Evolutionary conservation across 352 stramenopile genomes (phyloP).

Genomic region (Phytophthora syringae): DNA sequence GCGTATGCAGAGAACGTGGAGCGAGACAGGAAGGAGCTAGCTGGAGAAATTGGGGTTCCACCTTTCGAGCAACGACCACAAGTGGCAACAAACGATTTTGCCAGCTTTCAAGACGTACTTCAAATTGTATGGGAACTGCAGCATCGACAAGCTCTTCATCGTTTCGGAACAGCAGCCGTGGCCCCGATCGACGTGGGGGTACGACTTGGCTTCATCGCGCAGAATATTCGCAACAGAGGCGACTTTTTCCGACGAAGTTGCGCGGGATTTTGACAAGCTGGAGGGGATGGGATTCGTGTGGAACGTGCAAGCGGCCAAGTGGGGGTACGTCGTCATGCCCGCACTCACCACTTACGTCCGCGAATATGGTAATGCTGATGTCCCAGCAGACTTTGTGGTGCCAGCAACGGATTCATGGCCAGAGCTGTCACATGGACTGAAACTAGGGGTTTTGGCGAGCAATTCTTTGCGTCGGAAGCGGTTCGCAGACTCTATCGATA

Average conservation of each 20-base stretch:
- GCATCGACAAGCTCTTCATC: slow-evolving; percentile 45
- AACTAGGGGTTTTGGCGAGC: slow-evolving; percentile 43
- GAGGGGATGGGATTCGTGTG: slow-evolving; percentile 67
- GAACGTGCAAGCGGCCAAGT: slow-evolving; percentile 51
- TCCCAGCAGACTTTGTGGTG: slow-evolving; percentile 61
- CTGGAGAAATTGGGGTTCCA: slow-evolving; percentile 58
- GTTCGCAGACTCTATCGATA: slow-evolving; percentile 60
- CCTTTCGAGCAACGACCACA: slow-evolving; percentile 50
- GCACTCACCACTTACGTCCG: slow-evolving; percentile 52
- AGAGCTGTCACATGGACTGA: slow-evolving; percentile 35
- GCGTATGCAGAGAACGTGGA: slow-evolving; percentile 41
- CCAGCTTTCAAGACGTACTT: slow-evolving; percentile 55
- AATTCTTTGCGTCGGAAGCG: slow-evolving; percentile 28
- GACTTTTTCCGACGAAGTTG: slow-evolving; percentile 60
- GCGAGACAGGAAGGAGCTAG: slow-evolving; percentile 34
- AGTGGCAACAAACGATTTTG: slow-evolving; percentile 61
- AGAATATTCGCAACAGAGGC: slow-evolving; percentile 57
- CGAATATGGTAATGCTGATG: slow-evolving; percentile 35
- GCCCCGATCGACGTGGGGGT: slow-evolving; percentile 42
- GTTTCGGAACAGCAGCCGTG: slow-evolving; percentile 47
- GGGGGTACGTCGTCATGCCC: slow-evolving; percentile 52
- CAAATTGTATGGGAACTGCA: slow-evolving; percentile 48
- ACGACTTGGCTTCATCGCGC: slow-evolving; percentile 59
- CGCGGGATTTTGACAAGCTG: slow-evolving; percentile 49
- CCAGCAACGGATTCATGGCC: slow-evolving; percentile 51